A percentile compares a stretch with the other conserved stretches of the same genome.
phyloP scores from a whole-genome alignment of 2,329 filamentous ascomycete species.

The Verticillium albo-atrum region DNA sequence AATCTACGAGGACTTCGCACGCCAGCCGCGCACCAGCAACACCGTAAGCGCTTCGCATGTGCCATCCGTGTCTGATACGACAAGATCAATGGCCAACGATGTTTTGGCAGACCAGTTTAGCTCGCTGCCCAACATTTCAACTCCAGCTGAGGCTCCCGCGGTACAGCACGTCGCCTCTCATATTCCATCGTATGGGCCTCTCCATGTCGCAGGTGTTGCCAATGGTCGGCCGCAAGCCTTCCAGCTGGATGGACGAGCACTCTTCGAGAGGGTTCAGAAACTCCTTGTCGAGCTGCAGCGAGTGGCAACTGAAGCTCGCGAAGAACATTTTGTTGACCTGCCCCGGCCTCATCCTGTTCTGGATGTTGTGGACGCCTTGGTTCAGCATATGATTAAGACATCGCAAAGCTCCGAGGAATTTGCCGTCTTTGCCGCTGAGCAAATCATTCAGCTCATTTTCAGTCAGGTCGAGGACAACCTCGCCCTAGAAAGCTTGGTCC shows the following conservation, averaged over 20 bases:
- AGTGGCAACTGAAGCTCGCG: constrained; percentile 45
- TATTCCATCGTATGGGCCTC: constrained; percentile 50
- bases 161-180: constrained; percentile 49
- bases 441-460: constrained; percentile 55
- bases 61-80: constrained; percentile 56
- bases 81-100: constrained; percentile 58
- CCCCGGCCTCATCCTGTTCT: constrained; percentile 55
- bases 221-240: constrained; percentile 47
- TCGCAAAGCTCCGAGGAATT: constrained; percentile 59
- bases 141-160: constrained; percentile 54
- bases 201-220: constrained; percentile 36
- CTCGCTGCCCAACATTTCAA: constrained; percentile 52
- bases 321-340: constrained; percentile 57
- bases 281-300: constrained; percentile 53
- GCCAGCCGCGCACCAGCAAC: constrained; percentile 66
- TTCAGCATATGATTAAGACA: constrained; percentile 58
- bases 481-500: constrained; percentile 57
- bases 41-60: constrained; percentile 51
- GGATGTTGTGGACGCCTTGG: constrained; percentile 59
- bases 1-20: constrained; percentile 94
- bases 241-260: constrained; percentile 46
- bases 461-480: constrained; percentile 49
- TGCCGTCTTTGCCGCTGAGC: constrained; percentile 53
- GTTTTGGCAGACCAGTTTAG: constrained; percentile 59
- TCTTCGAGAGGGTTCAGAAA: constrained; percentile 54